Conservation (phyloP, 2,329 filamentous ascomycete genomes). For the Talaromyces rugulosus region DNA sequence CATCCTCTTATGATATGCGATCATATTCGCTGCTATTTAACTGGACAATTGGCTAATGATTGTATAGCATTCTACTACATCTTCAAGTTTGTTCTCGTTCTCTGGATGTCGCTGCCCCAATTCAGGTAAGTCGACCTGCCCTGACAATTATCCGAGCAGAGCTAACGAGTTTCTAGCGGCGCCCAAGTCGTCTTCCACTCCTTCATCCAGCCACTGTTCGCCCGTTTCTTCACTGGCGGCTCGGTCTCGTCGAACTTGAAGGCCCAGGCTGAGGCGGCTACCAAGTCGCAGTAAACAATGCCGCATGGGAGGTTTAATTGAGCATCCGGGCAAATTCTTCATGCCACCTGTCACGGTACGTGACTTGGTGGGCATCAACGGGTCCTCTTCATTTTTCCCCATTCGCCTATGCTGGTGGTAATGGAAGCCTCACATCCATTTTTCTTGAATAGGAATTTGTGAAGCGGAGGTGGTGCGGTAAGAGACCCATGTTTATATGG, state of each 20-base stretch:
- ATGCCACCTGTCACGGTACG: background rate
- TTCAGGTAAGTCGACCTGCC: slow-evolving; percentile 65
- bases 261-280: slow-evolving; percentile 74
- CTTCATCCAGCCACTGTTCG: slow-evolving; percentile 84
- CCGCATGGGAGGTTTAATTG: slow-evolving; percentile 11
- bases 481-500: background rate
- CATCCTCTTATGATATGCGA: background rate
- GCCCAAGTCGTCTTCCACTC: slow-evolving; percentile 96
- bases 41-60: slow-evolving; percentile 19
- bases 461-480: background rate
- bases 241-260: slow-evolving; percentile 84
- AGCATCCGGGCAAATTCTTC: slow-evolving; percentile 18
- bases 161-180: slow-evolving; percentile 56
- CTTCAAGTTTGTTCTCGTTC: slow-evolving; percentile 96
- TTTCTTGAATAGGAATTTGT: background rate
- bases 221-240: slow-evolving; percentile 78
- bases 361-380: background rate
- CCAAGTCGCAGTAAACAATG: slow-evolving; percentile 45
- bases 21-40: background rate
- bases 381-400: background rate
- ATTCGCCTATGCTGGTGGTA: background rate
- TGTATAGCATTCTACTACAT: slow-evolving; percentile 85
- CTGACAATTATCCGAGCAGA: slow-evolving; percentile 19
- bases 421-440: background rate
- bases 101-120: slow-evolving; percentile 95